Base-by-base conservation (phyloP, 345 rosid genomes). In the Moricandia moricandioides region DNA sequence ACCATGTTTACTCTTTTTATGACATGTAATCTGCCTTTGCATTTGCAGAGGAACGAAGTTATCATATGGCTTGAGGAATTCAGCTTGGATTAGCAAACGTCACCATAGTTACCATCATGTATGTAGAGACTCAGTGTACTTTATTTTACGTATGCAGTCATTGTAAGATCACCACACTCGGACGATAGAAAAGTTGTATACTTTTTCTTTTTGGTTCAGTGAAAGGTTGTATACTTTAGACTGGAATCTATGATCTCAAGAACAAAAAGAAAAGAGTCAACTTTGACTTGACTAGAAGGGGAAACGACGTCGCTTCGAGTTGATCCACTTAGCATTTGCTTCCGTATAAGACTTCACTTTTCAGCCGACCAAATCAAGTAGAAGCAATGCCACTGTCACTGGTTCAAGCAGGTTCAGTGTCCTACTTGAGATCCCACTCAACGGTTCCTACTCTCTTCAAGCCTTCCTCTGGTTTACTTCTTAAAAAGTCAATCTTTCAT, bases 51-150 rank as follows among this genome's bases (percentile, higher is more conserved):
- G 82, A 89, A 89, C 45, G 91, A 89, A 82, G 89, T 87, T 70
- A 78, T 89, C 39, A 80, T 87, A 77, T 89, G 94, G 94, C 88
- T 89, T 9, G 87, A 87, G 60, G 94, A 86, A 4, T 86, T 84
- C 78, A 62, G 69, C 39, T 47, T 79, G 47, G 79, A 74, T 57
- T 73, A 79, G 66, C 64, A 66, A 59, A 12, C 63, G 2, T 47
- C 7, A 58, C 13, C 18, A 24, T 24, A 43, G 8, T 56, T 45
- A 71, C 27, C 37, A 62, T 18, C 33, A 24, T 6, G 2, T 56
- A 11, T 74, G 54, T 33, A 49, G 54, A 67, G 59, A 33, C 51
- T 66, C 16, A 0, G 7, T 66, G 18, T 57, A 49, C 68, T 47
- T 16, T 29, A 0, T 35, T 1, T 12, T 3, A 58, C 5, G 18